A percentile compares a stretch with the other conserved stretches of the same genome.
Conservation (phyloP, 1,139 yeast species). For the Suhomyces ambrosiae region DNA sequence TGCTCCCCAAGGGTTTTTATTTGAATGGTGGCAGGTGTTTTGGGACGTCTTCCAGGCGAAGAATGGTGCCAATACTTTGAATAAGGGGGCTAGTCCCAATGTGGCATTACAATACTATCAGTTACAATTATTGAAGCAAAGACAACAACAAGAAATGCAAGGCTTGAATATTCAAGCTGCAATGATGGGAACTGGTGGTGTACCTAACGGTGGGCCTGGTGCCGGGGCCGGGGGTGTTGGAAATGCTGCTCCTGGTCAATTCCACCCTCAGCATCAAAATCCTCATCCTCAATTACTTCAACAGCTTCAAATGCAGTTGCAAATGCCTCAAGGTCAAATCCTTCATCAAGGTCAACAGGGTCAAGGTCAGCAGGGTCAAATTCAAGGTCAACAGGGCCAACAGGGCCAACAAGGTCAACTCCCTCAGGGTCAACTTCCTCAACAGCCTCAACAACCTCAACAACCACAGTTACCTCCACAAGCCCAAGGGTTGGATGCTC, state of each 20-base stretch:
- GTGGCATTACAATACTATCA: slow-evolving; percentile 74
- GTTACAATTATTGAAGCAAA: slow-evolving; percentile 64
- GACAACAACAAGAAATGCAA: slow-evolving; percentile 56
- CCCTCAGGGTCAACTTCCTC: slow-evolving; percentile 9
- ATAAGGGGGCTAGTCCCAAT: slow-evolving; percentile 49
- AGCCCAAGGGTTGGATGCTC: slow-evolving; percentile 16
- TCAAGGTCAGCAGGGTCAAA: slow-evolving; percentile 12
- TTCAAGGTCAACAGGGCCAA: slow-evolving; percentile 10
- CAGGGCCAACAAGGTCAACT: slow-evolving; percentile 13
- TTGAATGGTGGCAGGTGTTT: slow-evolving; percentile 96
- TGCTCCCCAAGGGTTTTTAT: slow-evolving; percentile 83
- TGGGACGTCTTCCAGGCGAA: slow-evolving; percentile 93
- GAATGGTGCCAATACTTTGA: slow-evolving; percentile 31
- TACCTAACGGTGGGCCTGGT: slow-evolving; percentile 12
- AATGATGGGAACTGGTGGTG: slow-evolving; percentile 17
- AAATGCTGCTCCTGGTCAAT: slow-evolving; percentile 7
- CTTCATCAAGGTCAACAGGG: slow-evolving; percentile 10
- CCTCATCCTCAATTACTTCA: slow-evolving; percentile 15
- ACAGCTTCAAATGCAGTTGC: slow-evolving; percentile 17
- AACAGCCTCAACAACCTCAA: slow-evolving; percentile 15
- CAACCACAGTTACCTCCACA: slow-evolving; percentile 15
- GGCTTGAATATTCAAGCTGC: slow-evolving; percentile 37
- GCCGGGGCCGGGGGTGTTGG: slow-evolving; percentile 2
- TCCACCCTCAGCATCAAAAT: slow-evolving; percentile 11
- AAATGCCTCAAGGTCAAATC: slow-evolving; percentile 13